These are phyloP conservation scores for Barnettozyma sp. DNA, from an alignment of 805 yeast species.

Conservation along the genomic window DNA sequence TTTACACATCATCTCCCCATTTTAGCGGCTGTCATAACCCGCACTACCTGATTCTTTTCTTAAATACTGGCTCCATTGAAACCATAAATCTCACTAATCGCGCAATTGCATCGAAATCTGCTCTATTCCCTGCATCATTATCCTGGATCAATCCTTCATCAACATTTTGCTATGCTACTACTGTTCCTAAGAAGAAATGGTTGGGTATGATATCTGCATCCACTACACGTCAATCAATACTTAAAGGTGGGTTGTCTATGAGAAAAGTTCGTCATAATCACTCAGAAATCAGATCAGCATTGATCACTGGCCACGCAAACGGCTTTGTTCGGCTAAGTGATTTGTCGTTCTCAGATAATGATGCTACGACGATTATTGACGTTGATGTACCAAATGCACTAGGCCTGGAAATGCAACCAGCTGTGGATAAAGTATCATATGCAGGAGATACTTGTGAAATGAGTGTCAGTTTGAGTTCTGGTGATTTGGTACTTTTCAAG, in stretches of 20 bases:
- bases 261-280: constrained; percentile 35
- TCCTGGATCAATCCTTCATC: constrained; percentile 73
- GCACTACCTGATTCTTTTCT: constrained; percentile 45
- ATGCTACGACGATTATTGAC: constrained; percentile 52
- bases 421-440: constrained; percentile 57
- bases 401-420: constrained; percentile 35
- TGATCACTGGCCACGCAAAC: constrained; percentile 81
- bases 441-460: constrained; percentile 75
- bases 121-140: constrained; percentile 72
- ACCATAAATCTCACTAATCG: constrained; percentile 55
- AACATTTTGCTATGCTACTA: constrained; percentile 46
- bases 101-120: constrained; percentile 41
- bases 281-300: constrained; percentile 45
- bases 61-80: constrained; percentile 60
- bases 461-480: constrained; percentile 57
- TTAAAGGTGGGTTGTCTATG: constrained; percentile 77
- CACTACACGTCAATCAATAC: constrained; percentile 35
- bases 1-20: constrained; percentile 63
- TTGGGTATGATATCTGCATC: constrained; percentile 64
- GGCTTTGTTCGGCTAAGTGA: constrained; percentile 84
- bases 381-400: constrained; percentile 44
- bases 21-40: constrained; percentile 82
- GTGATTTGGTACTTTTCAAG: constrained; percentile 70
- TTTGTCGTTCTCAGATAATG: constrained; percentile 67
- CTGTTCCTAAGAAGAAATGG: constrained; percentile 65